Conservation (phyloP, 768 basidiomycete species). For the Boletus insuetus region DNA sequence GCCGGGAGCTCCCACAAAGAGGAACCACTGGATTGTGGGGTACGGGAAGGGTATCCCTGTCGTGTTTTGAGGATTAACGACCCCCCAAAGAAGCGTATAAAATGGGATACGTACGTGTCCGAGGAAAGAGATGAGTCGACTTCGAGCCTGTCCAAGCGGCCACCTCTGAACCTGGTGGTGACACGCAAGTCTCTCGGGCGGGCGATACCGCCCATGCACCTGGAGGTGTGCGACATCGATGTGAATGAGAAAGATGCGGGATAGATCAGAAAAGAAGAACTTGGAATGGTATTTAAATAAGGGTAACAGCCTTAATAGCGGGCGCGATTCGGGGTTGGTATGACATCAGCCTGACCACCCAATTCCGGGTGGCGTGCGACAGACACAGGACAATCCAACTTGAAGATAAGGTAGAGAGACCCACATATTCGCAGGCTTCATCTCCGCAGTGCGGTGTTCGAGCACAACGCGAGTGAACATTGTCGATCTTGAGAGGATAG, state of each 20-base stretch:
- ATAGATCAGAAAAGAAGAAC: not conserved
- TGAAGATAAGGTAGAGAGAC: not conserved
- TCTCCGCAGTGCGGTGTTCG: no score
- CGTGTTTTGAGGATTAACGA: conserved; percentile 30
- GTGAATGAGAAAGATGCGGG: not conserved
- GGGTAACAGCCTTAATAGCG: not conserved
- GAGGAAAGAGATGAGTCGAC: conserved; percentile 17
- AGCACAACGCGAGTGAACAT: not conserved
- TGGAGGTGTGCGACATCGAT: conserved; percentile 22
- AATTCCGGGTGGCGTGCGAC: not conserved
- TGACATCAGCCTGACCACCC: conserved; percentile 20
- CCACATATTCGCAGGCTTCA: not conserved
- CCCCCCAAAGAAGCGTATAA: conserved; percentile 30
- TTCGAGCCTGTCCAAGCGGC: conserved; percentile 18
- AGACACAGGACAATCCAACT: not conserved
- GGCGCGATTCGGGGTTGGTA: not conserved
- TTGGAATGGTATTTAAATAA: conserved; percentile 4
- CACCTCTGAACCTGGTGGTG: conserved; percentile 38
- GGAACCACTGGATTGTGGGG: not conserved
- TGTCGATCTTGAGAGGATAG: not conserved
- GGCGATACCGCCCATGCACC: conserved; percentile 40
- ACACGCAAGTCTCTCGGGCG: conserved; percentile 36
- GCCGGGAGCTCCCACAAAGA: not conserved
- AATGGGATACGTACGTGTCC: conserved; percentile 36
- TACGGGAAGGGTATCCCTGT: conserved; percentile 29